A percentile compares a stretch with the other conserved stretches of the same genome.
Evolutionary conservation across 345 rosid genomes (phyloP).

Genomic region (Turritis glabra): DNA sequence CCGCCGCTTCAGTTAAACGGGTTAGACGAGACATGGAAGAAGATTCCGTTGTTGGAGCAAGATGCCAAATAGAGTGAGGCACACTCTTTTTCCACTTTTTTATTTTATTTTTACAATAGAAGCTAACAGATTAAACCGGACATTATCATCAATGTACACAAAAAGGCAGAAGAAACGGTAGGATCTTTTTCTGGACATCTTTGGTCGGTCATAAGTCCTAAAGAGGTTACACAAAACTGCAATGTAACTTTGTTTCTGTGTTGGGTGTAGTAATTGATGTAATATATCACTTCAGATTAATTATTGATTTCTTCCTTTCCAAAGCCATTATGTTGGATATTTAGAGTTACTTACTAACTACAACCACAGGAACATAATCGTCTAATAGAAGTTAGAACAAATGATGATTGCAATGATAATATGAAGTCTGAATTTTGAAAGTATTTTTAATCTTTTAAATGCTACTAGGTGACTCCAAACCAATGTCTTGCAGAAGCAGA

Average conservation of each 20-base stretch:
- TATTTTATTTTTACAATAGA: neutral
- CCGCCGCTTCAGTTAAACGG: conserved; percentile 79
- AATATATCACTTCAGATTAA: neutral
- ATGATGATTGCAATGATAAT: too few relatives aligned
- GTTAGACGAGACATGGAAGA: conserved; percentile 74
- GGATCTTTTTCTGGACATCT: conserved; percentile 1
- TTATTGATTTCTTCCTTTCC: neutral
- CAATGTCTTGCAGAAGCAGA: too few relatives aligned
- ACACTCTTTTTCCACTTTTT: conserved; percentile 3
- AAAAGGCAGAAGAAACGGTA: conserved; percentile 8
- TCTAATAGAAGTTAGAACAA: neutral
- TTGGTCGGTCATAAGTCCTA: neutral
- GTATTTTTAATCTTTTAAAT: too few relatives aligned
- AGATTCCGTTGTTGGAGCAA: conserved; percentile 73
- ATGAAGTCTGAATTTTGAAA: too few relatives aligned
- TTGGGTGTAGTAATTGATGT: conserved; percentile 12
- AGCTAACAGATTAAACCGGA: conserved; percentile 15
- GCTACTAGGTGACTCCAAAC: too few relatives aligned
- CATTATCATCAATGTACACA: conserved; percentile 9
- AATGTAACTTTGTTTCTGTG: conserved; percentile 26
- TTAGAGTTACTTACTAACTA: neutral
- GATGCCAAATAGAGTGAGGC: conserved; percentile 54
- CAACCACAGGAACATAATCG: neutral
- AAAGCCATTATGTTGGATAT: neutral
- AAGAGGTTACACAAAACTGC: neutral